phyloP scores from a whole-genome alignment of 176 grass and related monocot species.

The Lolium multiflorum region DNA sequence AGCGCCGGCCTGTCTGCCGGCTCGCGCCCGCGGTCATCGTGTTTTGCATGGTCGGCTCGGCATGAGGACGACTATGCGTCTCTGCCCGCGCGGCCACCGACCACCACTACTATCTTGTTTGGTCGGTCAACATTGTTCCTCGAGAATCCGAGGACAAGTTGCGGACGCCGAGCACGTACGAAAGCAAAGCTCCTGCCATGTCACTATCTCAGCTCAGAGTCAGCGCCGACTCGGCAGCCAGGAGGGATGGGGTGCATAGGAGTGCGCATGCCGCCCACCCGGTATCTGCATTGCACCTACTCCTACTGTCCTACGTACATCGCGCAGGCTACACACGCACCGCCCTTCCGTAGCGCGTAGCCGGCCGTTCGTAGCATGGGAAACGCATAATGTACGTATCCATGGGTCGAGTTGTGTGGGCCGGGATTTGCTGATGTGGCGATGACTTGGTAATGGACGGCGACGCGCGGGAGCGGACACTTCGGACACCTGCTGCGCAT shows the following conservation, averaged over 20 bases:
- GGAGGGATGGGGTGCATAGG: background rate
- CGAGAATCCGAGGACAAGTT: background rate
- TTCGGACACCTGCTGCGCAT: conserved; percentile 12
- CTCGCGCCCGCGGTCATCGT: background rate
- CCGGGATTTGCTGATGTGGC: background rate
- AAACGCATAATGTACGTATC: background rate
- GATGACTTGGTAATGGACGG: background rate
- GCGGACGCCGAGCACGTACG: no score
- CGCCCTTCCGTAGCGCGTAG: background rate
- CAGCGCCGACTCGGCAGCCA: background rate
- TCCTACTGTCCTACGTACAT: background rate
- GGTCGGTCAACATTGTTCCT: background rate
- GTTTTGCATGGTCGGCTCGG: conserved; percentile 15
- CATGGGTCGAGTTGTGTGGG: conserved; percentile 8
- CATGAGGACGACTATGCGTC: no score
- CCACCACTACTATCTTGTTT: background rate
- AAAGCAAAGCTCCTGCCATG: no score
- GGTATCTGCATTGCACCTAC: background rate
- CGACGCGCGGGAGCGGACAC: background rate
- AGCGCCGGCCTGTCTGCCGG: background rate
- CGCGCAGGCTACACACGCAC: background rate
- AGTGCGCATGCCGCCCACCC: conserved; percentile 11
- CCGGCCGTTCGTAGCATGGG: background rate
- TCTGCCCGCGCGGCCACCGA: conserved; percentile 27
- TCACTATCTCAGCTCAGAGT: background rate